These are phyloP conservation scores for Trichosporon faecale DNA, from an alignment of 1,284 basidiomycete genomes.

Conservation along the genomic window DNA sequence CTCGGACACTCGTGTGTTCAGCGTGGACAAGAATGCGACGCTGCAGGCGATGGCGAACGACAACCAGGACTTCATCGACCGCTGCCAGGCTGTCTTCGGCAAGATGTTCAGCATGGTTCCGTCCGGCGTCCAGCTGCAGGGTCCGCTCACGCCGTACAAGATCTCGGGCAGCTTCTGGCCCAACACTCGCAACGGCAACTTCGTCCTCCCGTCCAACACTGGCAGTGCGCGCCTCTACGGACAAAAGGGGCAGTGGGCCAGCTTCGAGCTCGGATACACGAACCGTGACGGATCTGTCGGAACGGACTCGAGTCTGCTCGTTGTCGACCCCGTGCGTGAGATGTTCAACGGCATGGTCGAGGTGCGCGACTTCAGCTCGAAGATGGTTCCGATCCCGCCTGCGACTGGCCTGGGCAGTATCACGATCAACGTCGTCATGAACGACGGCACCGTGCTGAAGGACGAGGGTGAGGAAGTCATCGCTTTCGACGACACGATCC, in stretches of 20 bases:
- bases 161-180: slow-evolving; percentile 3
- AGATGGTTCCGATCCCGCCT: neutral
- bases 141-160: slow-evolving; percentile 13
- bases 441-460: slow-evolving; percentile 11
- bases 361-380: slow-evolving; percentile 13
- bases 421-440: slow-evolving; percentile 10
- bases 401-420: neutral
- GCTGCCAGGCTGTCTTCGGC: slow-evolving; percentile 8
- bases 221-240: slow-evolving; percentile 15
- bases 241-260: slow-evolving; percentile 4
- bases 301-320: slow-evolving; percentile 7
- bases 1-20: slow-evolving; percentile 16
- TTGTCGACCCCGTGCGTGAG: neutral
- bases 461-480: slow-evolving; percentile 14
- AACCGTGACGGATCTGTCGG: slow-evolving; percentile 12
- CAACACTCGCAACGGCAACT: slow-evolving; percentile 7
- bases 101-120: slow-evolving; percentile 19
- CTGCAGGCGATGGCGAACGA: slow-evolving; percentile 14
- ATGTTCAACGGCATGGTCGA: slow-evolving; percentile 15
- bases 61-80: slow-evolving; percentile 13
- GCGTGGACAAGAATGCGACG: slow-evolving; percentile 16
- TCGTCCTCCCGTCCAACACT: neutral
- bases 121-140: slow-evolving; percentile 2
- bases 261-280: slow-evolving; percentile 8
- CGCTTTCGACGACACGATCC: slow-evolving; percentile 13